Evolutionary conservation across 2,329 filamentous ascomycete genomes (phyloP), one percentile per base, ranked within the genome.

Genomic region (Claviceps sp.): DNA sequence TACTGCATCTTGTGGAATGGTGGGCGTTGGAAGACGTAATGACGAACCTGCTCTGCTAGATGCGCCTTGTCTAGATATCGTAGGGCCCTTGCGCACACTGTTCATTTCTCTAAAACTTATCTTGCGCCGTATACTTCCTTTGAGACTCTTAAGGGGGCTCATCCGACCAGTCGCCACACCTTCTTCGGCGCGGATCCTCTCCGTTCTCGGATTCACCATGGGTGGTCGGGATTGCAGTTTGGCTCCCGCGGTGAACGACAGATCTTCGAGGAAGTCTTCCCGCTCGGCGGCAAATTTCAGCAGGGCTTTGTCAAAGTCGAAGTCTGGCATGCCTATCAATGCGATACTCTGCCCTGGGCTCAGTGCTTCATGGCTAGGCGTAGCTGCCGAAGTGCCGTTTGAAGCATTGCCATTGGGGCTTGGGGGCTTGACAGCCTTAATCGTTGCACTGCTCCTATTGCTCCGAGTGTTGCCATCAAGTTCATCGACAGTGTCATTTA

Each of bases 71-170:
- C 87, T 84, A 57, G 82, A 80, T 58, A 84, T 74, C 26, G 82
- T 85, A 50, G 89, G 84, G 62, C 93, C 87, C 67, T 89, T 84
- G 72, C 91, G 91, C 73, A 88, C 78, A 70, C 90, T 97, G 69
- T 86, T 95, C 86, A 97, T 94, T 62, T 96, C 93, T 60, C 84
- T 80, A 67, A 91, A 88, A 61, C 91, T 95, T 69, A 98, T 86
- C 62, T 93, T 88, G 66, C 93, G 82, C 57, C 91, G 81, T 61
- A 98, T 86, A 70, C 89, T 96, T 45, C 91, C 91, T 82, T 87
- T 65, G 60, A 81, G 79, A 62, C 73, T 79, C 60, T 71, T 74
- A 55, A 81, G 65, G 45, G 78, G 77, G 64, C 76, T 81, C 64
- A 74, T 68, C 56, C 74, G 71, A 49, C 75, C 76, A 57, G 66